These are phyloP conservation scores for Psidium guajava DNA, from an alignment of 345 rosid genomes.

Conservation along the genomic window DNA sequence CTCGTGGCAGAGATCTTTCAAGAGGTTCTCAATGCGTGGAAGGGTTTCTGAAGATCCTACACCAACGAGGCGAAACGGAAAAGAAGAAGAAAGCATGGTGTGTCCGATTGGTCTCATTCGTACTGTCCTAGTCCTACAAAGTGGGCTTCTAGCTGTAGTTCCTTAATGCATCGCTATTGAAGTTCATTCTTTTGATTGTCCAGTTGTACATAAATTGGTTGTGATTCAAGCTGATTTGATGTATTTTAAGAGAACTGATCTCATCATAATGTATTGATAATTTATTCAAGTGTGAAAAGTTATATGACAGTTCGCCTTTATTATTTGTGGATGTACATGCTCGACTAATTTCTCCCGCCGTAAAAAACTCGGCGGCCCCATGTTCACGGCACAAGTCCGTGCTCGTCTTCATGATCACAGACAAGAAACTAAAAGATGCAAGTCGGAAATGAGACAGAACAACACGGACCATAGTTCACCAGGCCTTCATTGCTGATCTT, in stretches of 20 bases:
- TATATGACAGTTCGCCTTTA: background rate
- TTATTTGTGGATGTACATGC: background rate
- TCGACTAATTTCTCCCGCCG: background rate
- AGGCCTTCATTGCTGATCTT: background rate
- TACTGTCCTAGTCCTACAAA: background rate
- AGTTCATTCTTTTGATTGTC: conserved; percentile 4
- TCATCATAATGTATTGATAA: background rate
- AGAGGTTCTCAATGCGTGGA: conserved; percentile 80
- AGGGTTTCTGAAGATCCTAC: conserved; percentile 50
- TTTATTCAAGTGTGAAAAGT: background rate
- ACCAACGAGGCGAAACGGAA: background rate
- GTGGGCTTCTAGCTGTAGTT: background rate
- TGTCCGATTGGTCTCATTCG: background rate
- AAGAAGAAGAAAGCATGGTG: background rate
- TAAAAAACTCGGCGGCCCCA: background rate
- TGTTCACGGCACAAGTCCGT: background rate
- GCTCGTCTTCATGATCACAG: background rate
- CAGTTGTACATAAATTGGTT: conserved; percentile 1
- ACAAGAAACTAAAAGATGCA: background rate
- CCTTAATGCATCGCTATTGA: background rate
- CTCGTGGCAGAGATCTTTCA: conserved; percentile 73
- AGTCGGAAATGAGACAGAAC: background rate
- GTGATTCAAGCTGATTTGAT: background rate
- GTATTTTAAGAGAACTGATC: background rate
- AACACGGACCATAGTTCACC: background rate